These are phyloP conservation scores for Aspergillus unguis DNA, from an alignment of 2,329 filamentous ascomycete species.

Conservation along the genomic window DNA sequence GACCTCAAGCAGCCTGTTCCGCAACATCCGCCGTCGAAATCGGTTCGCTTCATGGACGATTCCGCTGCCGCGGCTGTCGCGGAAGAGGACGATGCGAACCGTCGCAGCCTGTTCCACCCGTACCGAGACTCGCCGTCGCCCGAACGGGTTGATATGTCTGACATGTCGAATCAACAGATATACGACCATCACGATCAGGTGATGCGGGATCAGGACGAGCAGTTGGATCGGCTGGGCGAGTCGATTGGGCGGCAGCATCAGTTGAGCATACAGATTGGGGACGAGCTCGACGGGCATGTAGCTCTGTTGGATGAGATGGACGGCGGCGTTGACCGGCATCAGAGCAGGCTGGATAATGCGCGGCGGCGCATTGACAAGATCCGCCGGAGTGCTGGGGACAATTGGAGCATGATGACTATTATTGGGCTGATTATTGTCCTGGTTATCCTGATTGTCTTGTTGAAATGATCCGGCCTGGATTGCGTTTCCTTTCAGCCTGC, in stretches of 20 bases:
- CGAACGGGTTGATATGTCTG: constrained; percentile 48
- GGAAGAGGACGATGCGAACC: constrained; percentile 50
- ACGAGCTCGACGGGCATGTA: constrained; percentile 90
- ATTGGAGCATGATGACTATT: constrained; percentile 80
- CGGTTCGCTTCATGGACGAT: constrained; percentile 78
- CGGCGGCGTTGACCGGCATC: constrained; percentile 74
- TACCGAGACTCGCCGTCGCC: constrained; percentile 57
- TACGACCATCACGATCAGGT: constrained; percentile 79
- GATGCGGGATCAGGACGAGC: constrained; percentile 84
- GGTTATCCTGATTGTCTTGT: constrained; percentile 74
- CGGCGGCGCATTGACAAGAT: constrained; percentile 68
- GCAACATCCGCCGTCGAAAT: constrained; percentile 56
- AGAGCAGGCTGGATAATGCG: constrained; percentile 71
- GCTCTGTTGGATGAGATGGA: constrained; percentile 88
- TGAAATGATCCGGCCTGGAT: constrained; percentile 55
- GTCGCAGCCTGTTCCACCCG: constrained; percentile 59
- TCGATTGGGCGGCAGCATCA: constrained; percentile 87
- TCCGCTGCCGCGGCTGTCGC: constrained; percentile 42
- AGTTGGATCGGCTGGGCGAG: constrained; percentile 82
- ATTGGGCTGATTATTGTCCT: constrained; percentile 79
- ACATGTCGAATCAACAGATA: constrained; percentile 77
- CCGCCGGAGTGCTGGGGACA: constrained; percentile 71
- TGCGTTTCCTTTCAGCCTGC: not conserved
- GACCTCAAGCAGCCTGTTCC: constrained; percentile 43
- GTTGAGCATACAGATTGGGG: constrained; percentile 90